phyloP scores from a whole-genome alignment of 371 early-diverging fungal species.

The Haplosporangium sp. region DNA sequence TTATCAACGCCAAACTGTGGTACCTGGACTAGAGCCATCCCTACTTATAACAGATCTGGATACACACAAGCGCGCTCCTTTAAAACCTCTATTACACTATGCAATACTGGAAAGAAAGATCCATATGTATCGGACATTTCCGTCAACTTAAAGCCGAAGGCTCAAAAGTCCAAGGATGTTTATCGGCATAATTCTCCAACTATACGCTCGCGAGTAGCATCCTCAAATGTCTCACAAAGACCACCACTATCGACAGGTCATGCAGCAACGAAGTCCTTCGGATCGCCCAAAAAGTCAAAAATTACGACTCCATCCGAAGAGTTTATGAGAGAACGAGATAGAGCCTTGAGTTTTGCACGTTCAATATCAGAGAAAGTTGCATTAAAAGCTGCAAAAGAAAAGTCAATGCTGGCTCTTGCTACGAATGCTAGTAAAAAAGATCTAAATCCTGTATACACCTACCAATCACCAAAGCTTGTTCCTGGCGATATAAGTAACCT shows the following conservation, averaged over 20 bases:
- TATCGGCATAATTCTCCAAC: not conserved
- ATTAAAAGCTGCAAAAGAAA: not conserved
- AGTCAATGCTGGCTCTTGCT: not conserved
- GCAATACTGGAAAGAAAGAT: not conserved
- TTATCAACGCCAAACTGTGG: not conserved
- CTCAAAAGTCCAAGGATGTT: not conserved
- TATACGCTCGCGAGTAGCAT: not conserved
- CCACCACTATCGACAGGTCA: not conserved
- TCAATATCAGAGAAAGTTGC: conserved; percentile 18
- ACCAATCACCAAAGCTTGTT: conserved; percentile 7
- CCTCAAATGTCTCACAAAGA: not conserved
- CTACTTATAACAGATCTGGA: not conserved
- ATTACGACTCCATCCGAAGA: conserved; percentile 22
- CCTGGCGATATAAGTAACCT: conserved; percentile 29
- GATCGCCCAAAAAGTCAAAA: conserved; percentile 1
- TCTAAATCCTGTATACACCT: conserved; percentile 15
- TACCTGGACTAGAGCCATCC: not conserved
- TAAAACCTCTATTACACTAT: not conserved
- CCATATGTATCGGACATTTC: not conserved
- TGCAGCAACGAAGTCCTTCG: not conserved
- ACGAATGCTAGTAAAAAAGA: not conserved
- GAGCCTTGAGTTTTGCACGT: conserved; percentile 6
- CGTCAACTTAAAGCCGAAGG: not conserved
- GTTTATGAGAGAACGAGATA: conserved; percentile 26
- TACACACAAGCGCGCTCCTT: not conserved